These are phyloP conservation scores for Xylariaceae sp. DNA, from an alignment of 2,329 filamentous ascomycete genomes.

Conservation along the genomic window DNA sequence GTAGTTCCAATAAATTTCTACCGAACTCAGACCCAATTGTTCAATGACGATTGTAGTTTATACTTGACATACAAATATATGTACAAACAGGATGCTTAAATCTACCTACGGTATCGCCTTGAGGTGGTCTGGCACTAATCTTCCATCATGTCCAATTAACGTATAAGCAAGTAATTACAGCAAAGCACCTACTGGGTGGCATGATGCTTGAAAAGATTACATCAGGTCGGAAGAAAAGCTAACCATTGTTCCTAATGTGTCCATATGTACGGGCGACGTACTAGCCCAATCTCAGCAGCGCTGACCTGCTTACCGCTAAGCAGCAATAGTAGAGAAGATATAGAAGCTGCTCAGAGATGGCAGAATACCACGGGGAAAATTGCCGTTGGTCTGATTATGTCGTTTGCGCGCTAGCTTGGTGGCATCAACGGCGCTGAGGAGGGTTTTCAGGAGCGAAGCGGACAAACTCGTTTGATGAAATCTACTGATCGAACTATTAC, in stretches of 20 bases:
- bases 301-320: slow-evolving; percentile 28
- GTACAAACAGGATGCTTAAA: too few relatives aligned
- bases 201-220: neutral
- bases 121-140: too few relatives aligned
- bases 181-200: too few relatives aligned
- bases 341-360: slow-evolving; percentile 26
- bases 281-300: slow-evolving; percentile 18
- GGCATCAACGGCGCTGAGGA: slow-evolving; percentile 33
- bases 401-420: slow-evolving; percentile 31
- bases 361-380: slow-evolving; percentile 28
- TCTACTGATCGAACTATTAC: slow-evolving; percentile 5
- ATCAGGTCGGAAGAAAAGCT: neutral
- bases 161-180: too few relatives aligned
- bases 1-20: too few relatives aligned
- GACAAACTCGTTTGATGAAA: slow-evolving; percentile 22
- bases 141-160: too few relatives aligned
- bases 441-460: slow-evolving; percentile 29
- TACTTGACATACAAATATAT: too few relatives aligned
- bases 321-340: slow-evolving; percentile 24
- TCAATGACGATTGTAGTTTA: too few relatives aligned
- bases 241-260: neutral
- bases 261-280: slow-evolving; percentile 21
- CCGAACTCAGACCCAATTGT: too few relatives aligned
- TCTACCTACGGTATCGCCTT: too few relatives aligned
- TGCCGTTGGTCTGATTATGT: slow-evolving; percentile 24